Evolutionary conservation across 1,139 yeast genomes (phyloP).

Genomic region (Geotrichum aggregatum): DNA sequence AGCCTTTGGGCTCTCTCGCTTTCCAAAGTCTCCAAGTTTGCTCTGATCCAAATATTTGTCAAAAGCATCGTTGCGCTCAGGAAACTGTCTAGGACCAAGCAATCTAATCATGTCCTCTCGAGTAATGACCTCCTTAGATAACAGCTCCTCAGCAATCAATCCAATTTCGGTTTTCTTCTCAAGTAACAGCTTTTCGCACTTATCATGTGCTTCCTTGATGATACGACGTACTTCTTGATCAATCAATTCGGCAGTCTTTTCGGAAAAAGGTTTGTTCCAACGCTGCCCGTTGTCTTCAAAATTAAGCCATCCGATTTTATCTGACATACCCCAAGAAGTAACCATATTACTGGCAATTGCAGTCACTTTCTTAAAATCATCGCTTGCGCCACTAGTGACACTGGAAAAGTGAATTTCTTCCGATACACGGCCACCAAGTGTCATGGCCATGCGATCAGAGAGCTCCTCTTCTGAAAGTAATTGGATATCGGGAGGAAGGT

Average conservation of each 20-base stretch:
- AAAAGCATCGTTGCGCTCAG: conserved; percentile 87
- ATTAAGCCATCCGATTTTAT: conserved; percentile 76
- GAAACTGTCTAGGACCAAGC: conserved; percentile 82
- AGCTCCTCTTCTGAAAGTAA: conserved; percentile 74
- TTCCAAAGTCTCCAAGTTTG: conserved; percentile 20
- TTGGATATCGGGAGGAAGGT: conserved; percentile 89
- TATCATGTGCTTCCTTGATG: conserved; percentile 67
- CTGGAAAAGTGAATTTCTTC: conserved; percentile 87
- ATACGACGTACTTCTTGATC: conserved; percentile 82
- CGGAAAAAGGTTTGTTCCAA: conserved; percentile 86
- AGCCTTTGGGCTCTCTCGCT: conserved; percentile 6
- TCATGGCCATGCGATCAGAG: conserved; percentile 87
- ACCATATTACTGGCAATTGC: conserved; percentile 92
- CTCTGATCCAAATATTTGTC: conserved; percentile 57
- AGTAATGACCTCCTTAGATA: conserved; percentile 79
- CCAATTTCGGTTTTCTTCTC: conserved; percentile 71
- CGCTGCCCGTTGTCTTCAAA: conserved; percentile 57
- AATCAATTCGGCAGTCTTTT: conserved; percentile 71
- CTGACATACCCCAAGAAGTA: conserved; percentile 83
- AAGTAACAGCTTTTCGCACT: conserved; percentile 60
- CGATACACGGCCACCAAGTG: conserved; percentile 92
- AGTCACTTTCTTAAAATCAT: conserved; percentile 93
- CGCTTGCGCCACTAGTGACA: conserved; percentile 93
- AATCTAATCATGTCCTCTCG: conserved; percentile 85
- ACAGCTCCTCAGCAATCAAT: conserved; percentile 78